These are phyloP conservation scores for Volvariella surrecta DNA, from an alignment of 1,284 basidiomycete species.

Conservation along the genomic window DNA sequence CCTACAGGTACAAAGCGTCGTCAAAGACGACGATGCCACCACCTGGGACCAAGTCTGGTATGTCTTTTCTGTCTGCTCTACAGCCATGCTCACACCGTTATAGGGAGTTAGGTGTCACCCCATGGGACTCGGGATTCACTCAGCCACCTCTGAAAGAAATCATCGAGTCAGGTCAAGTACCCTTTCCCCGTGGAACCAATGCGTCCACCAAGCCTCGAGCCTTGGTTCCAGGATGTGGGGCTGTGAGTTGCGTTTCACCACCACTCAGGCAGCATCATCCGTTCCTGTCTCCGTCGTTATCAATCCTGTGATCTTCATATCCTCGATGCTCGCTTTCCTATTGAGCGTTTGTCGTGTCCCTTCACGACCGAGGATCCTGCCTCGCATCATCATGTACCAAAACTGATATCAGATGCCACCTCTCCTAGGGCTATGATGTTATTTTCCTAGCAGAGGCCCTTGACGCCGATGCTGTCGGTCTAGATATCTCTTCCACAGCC, in stretches of 20 bases:
- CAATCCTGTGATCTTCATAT: too few species aligned
- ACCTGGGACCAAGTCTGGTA: slow-evolving; percentile 1
- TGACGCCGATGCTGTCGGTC: slow-evolving; percentile 38
- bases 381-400: slow-evolving; percentile 13
- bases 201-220: slow-evolving; percentile 23
- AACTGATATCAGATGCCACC: neutral
- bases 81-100: neutral
- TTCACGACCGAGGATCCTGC: too few species aligned
- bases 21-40: neutral
- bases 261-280: neutral
- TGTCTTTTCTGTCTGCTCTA: neutral
- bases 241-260: slow-evolving; percentile 26
- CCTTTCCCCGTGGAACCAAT: slow-evolving; percentile 41
- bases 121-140: slow-evolving; percentile 52
- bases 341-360: too few species aligned
- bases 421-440: slow-evolving; percentile 57
- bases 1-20: neutral
- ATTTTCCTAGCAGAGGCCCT: slow-evolving; percentile 41
- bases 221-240: slow-evolving; percentile 68
- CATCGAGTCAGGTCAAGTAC: slow-evolving; percentile 36
- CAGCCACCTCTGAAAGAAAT: slow-evolving; percentile 51
- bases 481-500: slow-evolving; percentile 53
- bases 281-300: too few species aligned
- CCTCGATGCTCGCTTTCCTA: too few species aligned
- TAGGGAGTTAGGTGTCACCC: slow-evolving; percentile 51